A percentile compares a stretch with the other conserved stretches of the same genome.
These are phyloP conservation scores for Aspergillus unguis DNA, from an alignment of 2,329 filamentous ascomycete species.

Conservation along the genomic window DNA sequence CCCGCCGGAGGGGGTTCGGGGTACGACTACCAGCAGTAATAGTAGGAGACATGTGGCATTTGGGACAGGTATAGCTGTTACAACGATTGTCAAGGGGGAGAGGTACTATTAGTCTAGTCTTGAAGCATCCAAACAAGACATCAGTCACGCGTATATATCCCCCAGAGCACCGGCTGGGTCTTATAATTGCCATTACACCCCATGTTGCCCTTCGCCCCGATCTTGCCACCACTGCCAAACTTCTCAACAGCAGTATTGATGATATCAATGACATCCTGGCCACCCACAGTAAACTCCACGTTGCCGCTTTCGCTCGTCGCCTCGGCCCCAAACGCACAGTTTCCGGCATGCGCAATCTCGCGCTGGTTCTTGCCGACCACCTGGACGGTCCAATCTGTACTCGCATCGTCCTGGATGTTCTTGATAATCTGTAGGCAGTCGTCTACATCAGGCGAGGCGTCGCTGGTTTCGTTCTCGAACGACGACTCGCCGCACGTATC, in stretches of 20 bases:
- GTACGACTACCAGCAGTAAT: not conserved
- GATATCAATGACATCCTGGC: constrained; percentile 16
- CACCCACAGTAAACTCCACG: constrained; percentile 9
- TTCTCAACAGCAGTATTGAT: constrained; percentile 6
- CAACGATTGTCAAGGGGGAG: not conserved
- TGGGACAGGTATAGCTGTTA: not conserved
- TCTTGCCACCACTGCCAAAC: constrained; percentile 6
- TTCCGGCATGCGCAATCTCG: not conserved
- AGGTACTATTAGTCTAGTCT: constrained; percentile 16
- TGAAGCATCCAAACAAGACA: no score
- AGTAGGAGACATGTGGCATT: not conserved
- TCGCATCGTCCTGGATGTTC: constrained; percentile 16
- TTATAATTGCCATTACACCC: constrained; percentile 15
- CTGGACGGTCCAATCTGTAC: constrained; percentile 4
- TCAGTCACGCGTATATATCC: no score
- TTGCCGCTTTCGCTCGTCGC: constrained; percentile 10
- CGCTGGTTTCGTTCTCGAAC: constrained; percentile 24
- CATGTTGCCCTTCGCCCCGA: constrained; percentile 19
- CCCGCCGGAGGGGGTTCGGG: no score
- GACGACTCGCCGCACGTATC: constrained; percentile 7
- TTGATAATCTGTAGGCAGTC: constrained; percentile 17
- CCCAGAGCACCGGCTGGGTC: no score
- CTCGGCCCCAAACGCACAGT: constrained; percentile 12
- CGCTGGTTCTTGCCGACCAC: constrained; percentile 9
- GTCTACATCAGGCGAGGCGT: constrained; percentile 14